Conservation (phyloP, 495 filamentous ascomycete species). For the Penicillium lividum region DNA sequence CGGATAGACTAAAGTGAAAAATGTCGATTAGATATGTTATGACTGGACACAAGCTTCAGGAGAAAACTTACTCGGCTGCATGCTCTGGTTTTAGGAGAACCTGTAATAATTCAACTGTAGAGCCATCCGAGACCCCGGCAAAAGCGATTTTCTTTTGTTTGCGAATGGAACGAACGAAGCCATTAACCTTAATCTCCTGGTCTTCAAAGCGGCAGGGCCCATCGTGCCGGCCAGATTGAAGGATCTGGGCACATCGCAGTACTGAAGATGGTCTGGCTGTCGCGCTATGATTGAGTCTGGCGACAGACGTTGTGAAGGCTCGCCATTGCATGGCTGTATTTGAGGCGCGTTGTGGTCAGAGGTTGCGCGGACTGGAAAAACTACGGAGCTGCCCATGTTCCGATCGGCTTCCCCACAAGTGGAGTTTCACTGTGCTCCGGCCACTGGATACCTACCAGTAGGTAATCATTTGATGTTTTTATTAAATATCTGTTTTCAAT, state of each 20-base stretch:
- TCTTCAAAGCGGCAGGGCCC: slow-evolving; percentile 36
- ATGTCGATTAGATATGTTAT: slow-evolving; percentile 12
- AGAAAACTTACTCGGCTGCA: slow-evolving; percentile 67
- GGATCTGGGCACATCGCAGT: slow-evolving; percentile 43
- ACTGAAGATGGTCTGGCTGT: slow-evolving; percentile 13
- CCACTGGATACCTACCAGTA: no score
- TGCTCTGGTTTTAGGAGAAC: slow-evolving; percentile 75
- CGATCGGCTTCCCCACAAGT: neutral
- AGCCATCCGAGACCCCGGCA: slow-evolving; percentile 85
- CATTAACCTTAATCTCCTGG: slow-evolving; percentile 62
- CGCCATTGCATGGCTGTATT: slow-evolving; percentile 48
- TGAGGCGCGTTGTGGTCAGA: slow-evolving; percentile 21
- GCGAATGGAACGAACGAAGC: slow-evolving; percentile 81
- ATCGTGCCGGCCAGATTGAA: slow-evolving; percentile 32
- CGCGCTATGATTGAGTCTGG: slow-evolving; percentile 31
- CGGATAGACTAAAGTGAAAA: slow-evolving; percentile 61
- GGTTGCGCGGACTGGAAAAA: slow-evolving; percentile 24
- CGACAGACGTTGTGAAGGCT: slow-evolving; percentile 41
- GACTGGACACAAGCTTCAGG: neutral
- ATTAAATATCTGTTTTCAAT: no score
- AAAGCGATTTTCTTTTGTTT: slow-evolving; percentile 84
- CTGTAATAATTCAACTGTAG: slow-evolving; percentile 75
- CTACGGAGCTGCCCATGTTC: slow-evolving; percentile 2
- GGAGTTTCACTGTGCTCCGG: neutral
- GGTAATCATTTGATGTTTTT: no score